Conservation (phyloP, 2,329 filamentous ascomycete species). For the Penicillium polonicum region DNA sequence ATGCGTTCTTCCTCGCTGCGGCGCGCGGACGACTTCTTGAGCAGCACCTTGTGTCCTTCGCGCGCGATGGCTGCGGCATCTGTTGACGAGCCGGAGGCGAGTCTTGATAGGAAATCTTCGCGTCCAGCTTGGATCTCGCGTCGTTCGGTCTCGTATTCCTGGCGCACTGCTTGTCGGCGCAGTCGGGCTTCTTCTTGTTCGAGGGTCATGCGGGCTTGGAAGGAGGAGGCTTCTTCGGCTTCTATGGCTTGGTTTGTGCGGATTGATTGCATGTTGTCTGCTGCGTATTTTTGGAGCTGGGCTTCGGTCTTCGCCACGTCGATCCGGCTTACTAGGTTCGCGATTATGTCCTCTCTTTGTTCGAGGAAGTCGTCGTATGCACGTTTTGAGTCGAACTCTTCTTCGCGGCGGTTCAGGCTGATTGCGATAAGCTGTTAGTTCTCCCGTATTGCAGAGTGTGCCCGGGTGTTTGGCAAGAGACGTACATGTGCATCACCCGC, state of each 20-base stretch:
- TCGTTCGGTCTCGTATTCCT: slow-evolving; percentile 70
- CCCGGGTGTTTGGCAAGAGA: neutral
- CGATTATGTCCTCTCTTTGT: slow-evolving; percentile 83
- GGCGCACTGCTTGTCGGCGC: slow-evolving; percentile 61
- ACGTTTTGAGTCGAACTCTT: slow-evolving; percentile 81
- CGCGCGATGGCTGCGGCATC: slow-evolving; percentile 57
- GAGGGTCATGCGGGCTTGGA: slow-evolving; percentile 50
- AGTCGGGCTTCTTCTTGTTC: slow-evolving; percentile 67
- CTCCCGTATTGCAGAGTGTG: too few relatives aligned
- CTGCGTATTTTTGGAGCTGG: slow-evolving; percentile 67
- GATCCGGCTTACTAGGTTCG: slow-evolving; percentile 74
- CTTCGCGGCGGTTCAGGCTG: slow-evolving; percentile 84
- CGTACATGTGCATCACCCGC: slow-evolving; percentile 64
- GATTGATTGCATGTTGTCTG: slow-evolving; percentile 64
- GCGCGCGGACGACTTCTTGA: slow-evolving; percentile 67
- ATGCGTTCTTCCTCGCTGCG: slow-evolving; percentile 56
- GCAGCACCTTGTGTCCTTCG: slow-evolving; percentile 59
- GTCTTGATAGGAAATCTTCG: slow-evolving; percentile 67
- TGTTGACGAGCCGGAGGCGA: slow-evolving; percentile 61
- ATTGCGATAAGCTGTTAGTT: slow-evolving; percentile 20
- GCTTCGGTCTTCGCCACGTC: slow-evolving; percentile 64
- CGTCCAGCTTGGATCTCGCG: slow-evolving; percentile 62
- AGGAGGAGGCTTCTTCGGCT: slow-evolving; percentile 48
- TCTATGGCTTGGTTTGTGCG: slow-evolving; percentile 50
- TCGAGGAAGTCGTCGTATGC: slow-evolving; percentile 95